phyloP scores from a whole-genome alignment of 2,329 filamentous ascomycete genomes.

The Geosmithia flava region DNA sequence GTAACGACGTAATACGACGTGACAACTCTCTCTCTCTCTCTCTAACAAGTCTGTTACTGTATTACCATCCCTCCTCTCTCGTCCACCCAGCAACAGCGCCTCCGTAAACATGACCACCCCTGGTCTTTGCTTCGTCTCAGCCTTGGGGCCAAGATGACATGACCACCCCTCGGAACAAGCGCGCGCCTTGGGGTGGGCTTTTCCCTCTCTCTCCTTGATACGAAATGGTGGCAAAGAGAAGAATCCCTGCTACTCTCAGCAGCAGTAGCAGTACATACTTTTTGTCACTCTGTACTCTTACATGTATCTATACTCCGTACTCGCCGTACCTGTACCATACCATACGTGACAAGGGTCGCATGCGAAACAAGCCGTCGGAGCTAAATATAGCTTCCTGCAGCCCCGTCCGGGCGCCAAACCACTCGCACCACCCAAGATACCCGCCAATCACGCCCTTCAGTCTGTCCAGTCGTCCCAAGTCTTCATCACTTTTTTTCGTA shows the following conservation, averaged over 20 bases:
- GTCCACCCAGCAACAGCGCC: not conserved
- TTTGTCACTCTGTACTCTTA: no score
- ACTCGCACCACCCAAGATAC: not conserved
- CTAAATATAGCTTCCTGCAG: constrained; percentile 20
- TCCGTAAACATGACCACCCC: not conserved
- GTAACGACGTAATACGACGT: no score
- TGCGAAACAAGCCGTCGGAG: constrained; percentile 12
- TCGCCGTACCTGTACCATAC: not conserved
- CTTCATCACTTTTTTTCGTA: no score
- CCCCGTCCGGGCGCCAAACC: constrained; percentile 16
- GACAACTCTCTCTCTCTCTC: no score
- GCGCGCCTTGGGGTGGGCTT: not conserved
- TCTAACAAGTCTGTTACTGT: no score
- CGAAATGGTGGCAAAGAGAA: not conserved
- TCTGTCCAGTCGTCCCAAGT: not conserved
- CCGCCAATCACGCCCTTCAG: not conserved
- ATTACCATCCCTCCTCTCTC: no score
- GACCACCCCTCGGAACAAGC: not conserved
- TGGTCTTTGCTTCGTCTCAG: not conserved
- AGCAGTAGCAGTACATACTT: no score
- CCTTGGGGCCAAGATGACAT: no score
- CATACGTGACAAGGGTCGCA: not conserved
- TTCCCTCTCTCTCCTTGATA: no score
- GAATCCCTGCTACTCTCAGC: not conserved
- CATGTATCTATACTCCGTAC: no score